Conservation (phyloP, 305 asterid species). For the Coffea humblotiana region DNA sequence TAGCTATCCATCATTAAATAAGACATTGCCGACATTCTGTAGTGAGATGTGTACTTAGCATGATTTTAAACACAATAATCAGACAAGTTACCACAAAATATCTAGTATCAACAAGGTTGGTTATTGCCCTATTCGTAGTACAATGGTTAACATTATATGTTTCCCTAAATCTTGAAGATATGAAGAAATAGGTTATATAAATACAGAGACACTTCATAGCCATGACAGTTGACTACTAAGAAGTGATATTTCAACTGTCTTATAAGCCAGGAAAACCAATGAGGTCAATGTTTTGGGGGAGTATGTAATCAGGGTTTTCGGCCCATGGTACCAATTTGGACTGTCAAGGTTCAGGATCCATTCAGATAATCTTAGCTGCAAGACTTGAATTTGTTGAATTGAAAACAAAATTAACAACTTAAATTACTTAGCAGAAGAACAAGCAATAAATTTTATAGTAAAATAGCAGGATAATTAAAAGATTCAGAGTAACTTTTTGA, state of each 20-base stretch:
- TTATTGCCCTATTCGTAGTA: neutral
- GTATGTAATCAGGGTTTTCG: neutral
- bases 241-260: neutral
- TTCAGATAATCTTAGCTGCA: neutral
- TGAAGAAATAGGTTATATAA: neutral
- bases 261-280: neutral
- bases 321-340: neutral
- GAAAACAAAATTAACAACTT: neutral
- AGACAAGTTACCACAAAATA: neutral
- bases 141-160: neutral
- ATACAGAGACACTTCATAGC: neutral
- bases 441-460: neutral
- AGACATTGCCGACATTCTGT: neutral
- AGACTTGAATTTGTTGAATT: neutral
- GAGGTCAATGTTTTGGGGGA: neutral
- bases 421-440: neutral
- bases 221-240: neutral
- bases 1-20: neutral
- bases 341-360: neutral
- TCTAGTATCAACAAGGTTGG: neutral
- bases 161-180: neutral
- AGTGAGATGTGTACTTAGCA: slow-evolving; percentile 1
- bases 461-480: neutral
- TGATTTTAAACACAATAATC: neutral
- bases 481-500: neutral